These are phyloP conservation scores for Apostasia ramifera DNA, from an alignment of 106 monocot species.

Conservation along the genomic window DNA sequence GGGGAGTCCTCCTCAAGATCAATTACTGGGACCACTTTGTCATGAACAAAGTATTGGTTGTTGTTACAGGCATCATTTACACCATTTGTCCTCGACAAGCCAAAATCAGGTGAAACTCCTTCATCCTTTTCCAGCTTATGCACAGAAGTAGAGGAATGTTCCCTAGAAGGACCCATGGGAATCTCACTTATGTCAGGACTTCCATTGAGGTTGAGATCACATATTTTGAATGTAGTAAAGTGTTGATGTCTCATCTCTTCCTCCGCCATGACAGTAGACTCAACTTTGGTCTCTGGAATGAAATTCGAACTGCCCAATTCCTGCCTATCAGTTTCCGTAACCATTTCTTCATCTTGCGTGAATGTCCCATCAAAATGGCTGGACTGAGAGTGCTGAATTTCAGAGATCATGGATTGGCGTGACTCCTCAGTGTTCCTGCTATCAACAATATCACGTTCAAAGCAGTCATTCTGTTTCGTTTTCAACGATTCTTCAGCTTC, in stretches of 20 bases:
- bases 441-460: slow-evolving; percentile 8
- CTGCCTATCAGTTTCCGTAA: slow-evolving; percentile 9
- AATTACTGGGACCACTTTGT: slow-evolving; percentile 42
- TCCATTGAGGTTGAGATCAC: slow-evolving; percentile 66
- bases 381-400: slow-evolving; percentile 7
- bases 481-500: slow-evolving; percentile 10
- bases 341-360: slow-evolving; percentile 32
- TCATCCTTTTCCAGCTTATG: slow-evolving; percentile 13
- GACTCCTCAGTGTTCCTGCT: slow-evolving; percentile 7
- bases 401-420: slow-evolving; percentile 2
- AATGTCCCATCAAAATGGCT: slow-evolving; percentile 3
- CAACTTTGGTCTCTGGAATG: slow-evolving; percentile 23
- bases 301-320: slow-evolving; percentile 19
- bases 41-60: neutral
- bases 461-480: slow-evolving; percentile 13
- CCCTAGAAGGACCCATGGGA: slow-evolving; percentile 22
- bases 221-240: slow-evolving; percentile 34
- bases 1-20: slow-evolving; percentile 52
- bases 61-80: neutral
- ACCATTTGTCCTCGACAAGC: slow-evolving; percentile 22
- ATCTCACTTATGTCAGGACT: slow-evolving; percentile 46
- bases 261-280: slow-evolving; percentile 21
- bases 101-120: slow-evolving; percentile 21
- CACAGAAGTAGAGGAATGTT: slow-evolving; percentile 6
- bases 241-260: slow-evolving; percentile 21